Conservation (phyloP, 2,329 filamentous ascomycete species). For the Stachybotrys chlorohalonatus region DNA sequence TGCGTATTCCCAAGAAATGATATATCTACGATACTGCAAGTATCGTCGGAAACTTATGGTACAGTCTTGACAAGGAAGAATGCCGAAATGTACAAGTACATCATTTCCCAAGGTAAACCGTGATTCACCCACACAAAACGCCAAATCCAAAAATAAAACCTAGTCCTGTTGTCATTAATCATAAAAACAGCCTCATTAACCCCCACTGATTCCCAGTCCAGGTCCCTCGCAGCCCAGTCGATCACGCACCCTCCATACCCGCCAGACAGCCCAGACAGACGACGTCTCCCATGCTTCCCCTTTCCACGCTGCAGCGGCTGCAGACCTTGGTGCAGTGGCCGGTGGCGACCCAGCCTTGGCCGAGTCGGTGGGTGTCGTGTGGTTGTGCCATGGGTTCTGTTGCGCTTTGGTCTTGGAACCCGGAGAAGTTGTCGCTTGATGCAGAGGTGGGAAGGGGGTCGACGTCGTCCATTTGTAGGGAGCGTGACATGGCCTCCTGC, state of each 20-base stretch:
- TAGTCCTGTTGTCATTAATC: not conserved
- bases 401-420: not conserved
- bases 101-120: not conserved
- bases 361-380: not conserved
- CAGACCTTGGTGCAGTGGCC: slow-evolving; percentile 50
- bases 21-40: too few relatives aligned
- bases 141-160: not conserved
- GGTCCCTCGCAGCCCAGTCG: too few relatives aligned
- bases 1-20: too few relatives aligned
- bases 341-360: slow-evolving; percentile 24
- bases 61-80: not conserved
- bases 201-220: too few relatives aligned
- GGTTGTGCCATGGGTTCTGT: not conserved
- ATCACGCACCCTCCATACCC: slow-evolving; percentile 28
- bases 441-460: slow-evolving; percentile 19
- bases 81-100: not conserved
- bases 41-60: not conserved
- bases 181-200: not conserved
- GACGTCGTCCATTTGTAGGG: slow-evolving; percentile 42
- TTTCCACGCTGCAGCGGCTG: slow-evolving; percentile 60
- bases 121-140: not conserved
- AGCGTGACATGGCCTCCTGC: slow-evolving; percentile 30
- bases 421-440: slow-evolving; percentile 3
- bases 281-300: slow-evolving; percentile 53
- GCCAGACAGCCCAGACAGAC: slow-evolving; percentile 56